Evolutionary conservation across 2,329 filamentous ascomycete genomes (phyloP).

Genomic region (Clonostachys byssicola): DNA sequence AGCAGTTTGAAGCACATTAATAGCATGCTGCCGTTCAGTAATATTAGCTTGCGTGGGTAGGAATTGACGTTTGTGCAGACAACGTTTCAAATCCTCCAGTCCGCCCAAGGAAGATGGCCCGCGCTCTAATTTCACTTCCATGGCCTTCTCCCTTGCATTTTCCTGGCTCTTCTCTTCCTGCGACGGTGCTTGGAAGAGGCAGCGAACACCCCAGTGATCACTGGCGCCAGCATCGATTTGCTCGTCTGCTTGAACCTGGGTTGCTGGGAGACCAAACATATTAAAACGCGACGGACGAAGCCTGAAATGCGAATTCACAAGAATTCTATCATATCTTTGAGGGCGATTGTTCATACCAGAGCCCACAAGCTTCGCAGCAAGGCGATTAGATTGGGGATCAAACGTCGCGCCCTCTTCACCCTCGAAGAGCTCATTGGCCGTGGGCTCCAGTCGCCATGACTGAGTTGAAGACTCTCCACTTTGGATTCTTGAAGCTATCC

Average conservation of each 20-base stretch:
- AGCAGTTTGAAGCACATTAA: constrained; percentile 37
- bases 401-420: constrained; percentile 65
- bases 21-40: constrained; percentile 31
- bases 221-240: constrained; percentile 26
- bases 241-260: constrained; percentile 2
- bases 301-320: constrained; percentile 40
- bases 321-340: constrained; percentile 62
- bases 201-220: constrained; percentile 56
- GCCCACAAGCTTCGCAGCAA: constrained; percentile 47
- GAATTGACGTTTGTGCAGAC: constrained; percentile 27
- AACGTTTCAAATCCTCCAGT: constrained; percentile 25
- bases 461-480: constrained; percentile 30
- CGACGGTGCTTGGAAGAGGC: constrained; percentile 20
- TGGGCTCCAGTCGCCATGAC: neutral
- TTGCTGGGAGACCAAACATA: constrained; percentile 41
- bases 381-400: constrained; percentile 50
- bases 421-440: constrained; percentile 29
- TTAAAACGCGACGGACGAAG: constrained; percentile 38
- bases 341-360: constrained; percentile 47
- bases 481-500: constrained; percentile 39
- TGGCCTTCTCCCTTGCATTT: too few species aligned
- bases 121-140: constrained; percentile 8
- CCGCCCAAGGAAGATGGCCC: constrained; percentile 22
- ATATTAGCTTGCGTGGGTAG: constrained; percentile 43
- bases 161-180: too few species aligned